phyloP scores from a whole-genome alignment of 2,329 filamentous ascomycete species.

The Sporothrix pseudoabietina region DNA sequence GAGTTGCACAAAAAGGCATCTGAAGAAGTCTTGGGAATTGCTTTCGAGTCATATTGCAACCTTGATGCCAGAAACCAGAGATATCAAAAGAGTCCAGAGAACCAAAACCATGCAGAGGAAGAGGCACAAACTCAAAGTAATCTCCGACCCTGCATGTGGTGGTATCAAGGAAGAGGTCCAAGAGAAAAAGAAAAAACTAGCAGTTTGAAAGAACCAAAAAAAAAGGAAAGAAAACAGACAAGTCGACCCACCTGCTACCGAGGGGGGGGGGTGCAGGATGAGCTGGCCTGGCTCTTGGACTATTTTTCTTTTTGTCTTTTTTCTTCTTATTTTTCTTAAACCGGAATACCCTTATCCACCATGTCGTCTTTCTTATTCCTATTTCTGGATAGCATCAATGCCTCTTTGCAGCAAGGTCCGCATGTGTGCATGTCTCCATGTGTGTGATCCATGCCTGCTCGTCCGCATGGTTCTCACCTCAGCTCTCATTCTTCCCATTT shows the following conservation, averaged over 20 bases:
- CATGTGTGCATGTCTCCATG: not conserved
- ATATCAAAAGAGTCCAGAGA: not conserved
- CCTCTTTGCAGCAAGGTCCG: slow-evolving; percentile 14
- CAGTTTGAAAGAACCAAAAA: not conserved
- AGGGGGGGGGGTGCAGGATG: not conserved
- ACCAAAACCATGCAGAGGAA: not conserved
- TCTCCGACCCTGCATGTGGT: not conserved
- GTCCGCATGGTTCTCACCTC: not conserved
- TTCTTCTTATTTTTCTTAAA: not conserved
- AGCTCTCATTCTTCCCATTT: not conserved
- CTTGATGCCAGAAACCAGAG: not conserved
- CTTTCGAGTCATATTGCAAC: not conserved
- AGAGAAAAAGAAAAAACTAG: not conserved
- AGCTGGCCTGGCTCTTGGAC: not conserved
- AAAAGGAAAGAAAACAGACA: not conserved
- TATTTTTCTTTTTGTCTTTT: not conserved
- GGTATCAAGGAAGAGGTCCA: not conserved
- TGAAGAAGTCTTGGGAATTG: not conserved
- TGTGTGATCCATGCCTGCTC: not conserved
- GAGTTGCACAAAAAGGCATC: not conserved
- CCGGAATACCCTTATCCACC: not conserved
- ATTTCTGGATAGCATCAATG: slow-evolving; percentile 6
- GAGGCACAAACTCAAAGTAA: not conserved
- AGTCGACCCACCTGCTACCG: not conserved
- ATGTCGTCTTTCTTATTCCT: slow-evolving; percentile 12